Base-by-base conservation (phyloP, 2,329 filamentous ascomycete species). In the Orbilia ellipsospora region DNA sequence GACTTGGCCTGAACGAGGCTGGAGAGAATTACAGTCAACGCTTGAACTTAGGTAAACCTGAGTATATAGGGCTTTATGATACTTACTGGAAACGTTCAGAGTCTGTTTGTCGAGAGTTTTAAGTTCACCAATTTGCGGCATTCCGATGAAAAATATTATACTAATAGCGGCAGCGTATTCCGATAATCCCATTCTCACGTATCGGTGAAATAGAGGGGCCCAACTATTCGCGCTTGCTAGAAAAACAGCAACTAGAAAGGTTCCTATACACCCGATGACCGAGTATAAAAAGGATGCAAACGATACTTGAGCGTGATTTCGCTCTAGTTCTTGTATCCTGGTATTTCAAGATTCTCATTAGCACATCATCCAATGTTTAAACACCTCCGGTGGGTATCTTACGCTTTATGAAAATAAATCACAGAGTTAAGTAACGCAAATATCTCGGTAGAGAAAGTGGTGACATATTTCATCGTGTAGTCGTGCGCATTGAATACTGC, bases 381-480 rank as follows among this genome's bases (percentile, higher is more conserved):
- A 23, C 4, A 23, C 4, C 13, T 63, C 4, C 31, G 5, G 15
- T 15, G 15, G 26, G 42, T 55, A 56, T 66, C 78, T 72, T 66
- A 79, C 78, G 88, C 88, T 81, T 90, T 90, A 81, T 90, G 86
- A 79, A 90, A 89, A 81, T 90, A 90, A 78, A 90, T 90, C 70
- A 90, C 86, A 78, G 87, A 89, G 81, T 90, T 90, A 28, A 90
- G 82, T 7, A 90, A 83, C 1, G 88, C 88, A 80, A 90, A 90
- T 65, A 90, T 89, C 80, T 90, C 89, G 51, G 87, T 88, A 73
- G 85, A 88, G 80, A 90, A 90, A 18, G 86, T 88, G 1, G 89
- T 90, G 57, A 90, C 89, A 80, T 90, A 90, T 78, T 87, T 85
- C 89, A 90, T 90, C 0, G 88, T 90, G 87, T 88, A 90, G 81